A percentile compares a stretch with the other conserved stretches of the same genome.
Evolutionary conservation across 2,329 filamentous ascomycete species (phyloP).

Genomic region (Tolypocladium endophyticum): DNA sequence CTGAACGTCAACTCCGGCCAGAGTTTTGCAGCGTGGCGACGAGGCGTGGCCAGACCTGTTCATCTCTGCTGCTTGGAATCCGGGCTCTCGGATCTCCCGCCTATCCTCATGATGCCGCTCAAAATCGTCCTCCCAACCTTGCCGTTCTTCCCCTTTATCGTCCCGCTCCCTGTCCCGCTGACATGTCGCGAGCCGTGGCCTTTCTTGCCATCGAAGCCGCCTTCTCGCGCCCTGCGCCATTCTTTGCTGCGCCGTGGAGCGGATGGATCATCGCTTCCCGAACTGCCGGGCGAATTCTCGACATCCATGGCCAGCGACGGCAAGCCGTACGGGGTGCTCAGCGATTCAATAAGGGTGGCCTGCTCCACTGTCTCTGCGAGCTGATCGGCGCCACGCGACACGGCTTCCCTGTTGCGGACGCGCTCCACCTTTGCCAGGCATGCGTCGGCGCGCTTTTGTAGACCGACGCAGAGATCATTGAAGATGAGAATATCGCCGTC

Average conservation of each 20-base stretch:
- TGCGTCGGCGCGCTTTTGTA: slow-evolving; percentile 40
- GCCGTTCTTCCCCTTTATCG: slow-evolving; percentile 24
- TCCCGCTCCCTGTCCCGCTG: slow-evolving; percentile 16
- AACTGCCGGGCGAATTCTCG: slow-evolving; percentile 34
- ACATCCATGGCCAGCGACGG: slow-evolving; percentile 16
- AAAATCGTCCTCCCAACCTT: slow-evolving; percentile 30
- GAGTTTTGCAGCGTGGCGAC: not conserved
- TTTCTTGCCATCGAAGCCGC: slow-evolving; percentile 5
- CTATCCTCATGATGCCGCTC: slow-evolving; percentile 34
- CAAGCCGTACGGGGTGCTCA: slow-evolving; percentile 18
- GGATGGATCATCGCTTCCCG: slow-evolving; percentile 30
- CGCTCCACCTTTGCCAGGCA: slow-evolving; percentile 40
- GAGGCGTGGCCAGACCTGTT: slow-evolving; percentile 1
- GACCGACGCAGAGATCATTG: slow-evolving; percentile 35
- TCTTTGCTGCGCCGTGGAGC: slow-evolving; percentile 21
- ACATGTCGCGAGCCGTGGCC: slow-evolving; percentile 15
- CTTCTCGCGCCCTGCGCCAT: slow-evolving; percentile 8
- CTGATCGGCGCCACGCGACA: slow-evolving; percentile 20
- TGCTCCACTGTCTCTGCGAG: slow-evolving; percentile 39
- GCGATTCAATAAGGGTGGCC: slow-evolving; percentile 23
- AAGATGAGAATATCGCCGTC: slow-evolving; percentile 45
- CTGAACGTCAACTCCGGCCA: not conserved
- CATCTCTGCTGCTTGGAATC: slow-evolving; percentile 20
- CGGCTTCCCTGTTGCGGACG: slow-evolving; percentile 26
- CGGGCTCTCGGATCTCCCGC: slow-evolving; percentile 27